phyloP scores from a whole-genome alignment of 2,329 filamentous ascomycete genomes.

The Aspergillus sp. region DNA sequence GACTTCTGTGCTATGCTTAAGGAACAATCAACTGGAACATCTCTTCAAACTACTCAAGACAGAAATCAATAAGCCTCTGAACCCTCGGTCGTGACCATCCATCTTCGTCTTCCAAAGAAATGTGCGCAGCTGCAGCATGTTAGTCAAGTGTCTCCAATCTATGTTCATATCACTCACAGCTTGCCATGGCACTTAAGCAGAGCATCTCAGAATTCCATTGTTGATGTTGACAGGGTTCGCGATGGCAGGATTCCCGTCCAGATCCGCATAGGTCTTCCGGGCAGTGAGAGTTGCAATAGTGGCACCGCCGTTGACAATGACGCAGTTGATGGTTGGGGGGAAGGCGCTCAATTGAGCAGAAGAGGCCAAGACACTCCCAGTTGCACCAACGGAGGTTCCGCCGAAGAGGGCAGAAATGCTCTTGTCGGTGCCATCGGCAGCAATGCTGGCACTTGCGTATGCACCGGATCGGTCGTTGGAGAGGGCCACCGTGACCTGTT shows the following conservation, averaged over 20 bases:
- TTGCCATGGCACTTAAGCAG: conserved; percentile 1
- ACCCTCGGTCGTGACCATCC: too few relatives aligned
- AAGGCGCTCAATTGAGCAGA: conserved; percentile 23
- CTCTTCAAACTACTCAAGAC: too few relatives aligned
- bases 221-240: conserved; percentile 6
- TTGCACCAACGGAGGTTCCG: conserved; percentile 17
- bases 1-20: too few relatives aligned
- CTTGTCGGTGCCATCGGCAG: conserved; percentile 19
- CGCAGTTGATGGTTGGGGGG: conserved; percentile 19
- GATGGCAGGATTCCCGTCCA: conserved; percentile 5
- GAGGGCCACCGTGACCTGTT: conserved; percentile 21
- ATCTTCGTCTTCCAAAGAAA: too few relatives aligned
- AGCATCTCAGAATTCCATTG: conserved; percentile 2
- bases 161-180: too few relatives aligned
- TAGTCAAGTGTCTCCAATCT: too few relatives aligned
- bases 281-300: conserved; percentile 10
- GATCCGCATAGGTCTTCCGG: conserved; percentile 13
- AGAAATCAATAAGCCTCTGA: too few relatives aligned
- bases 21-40: too few relatives aligned
- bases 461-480: conserved; percentile 26
- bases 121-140: too few relatives aligned
- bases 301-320: conserved; percentile 12
- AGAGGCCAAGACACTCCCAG: conserved; percentile 21
- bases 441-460: conserved; percentile 18
- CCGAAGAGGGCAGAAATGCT: conserved; percentile 21